phyloP scores from a whole-genome alignment of 306 rosid species.

The Rosa lucieae region DNA sequence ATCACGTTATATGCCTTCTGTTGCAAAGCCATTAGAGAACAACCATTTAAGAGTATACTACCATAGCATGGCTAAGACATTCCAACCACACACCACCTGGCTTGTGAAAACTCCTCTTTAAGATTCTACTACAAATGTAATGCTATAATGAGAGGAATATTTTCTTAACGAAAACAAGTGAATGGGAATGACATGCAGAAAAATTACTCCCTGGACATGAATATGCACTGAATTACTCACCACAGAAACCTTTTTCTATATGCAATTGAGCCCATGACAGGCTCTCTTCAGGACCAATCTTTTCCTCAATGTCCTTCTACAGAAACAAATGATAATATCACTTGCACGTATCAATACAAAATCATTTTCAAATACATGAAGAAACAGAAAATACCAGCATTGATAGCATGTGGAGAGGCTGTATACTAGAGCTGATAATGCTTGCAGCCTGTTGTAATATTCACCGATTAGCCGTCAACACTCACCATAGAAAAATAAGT shows the following conservation, averaged over 20 bases:
- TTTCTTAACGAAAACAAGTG: not conserved
- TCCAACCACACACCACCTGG: not conserved
- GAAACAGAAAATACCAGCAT: constrained; percentile 38
- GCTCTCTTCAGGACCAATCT: constrained; percentile 33
- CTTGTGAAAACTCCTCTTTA: not conserved
- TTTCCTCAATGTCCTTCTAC: constrained; percentile 40
- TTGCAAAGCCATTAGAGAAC: not conserved
- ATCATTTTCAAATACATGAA: not conserved
- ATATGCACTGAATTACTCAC: constrained; percentile 19
- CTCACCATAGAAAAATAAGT: not conserved
- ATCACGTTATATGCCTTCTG: not conserved
- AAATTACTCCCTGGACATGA: not conserved
- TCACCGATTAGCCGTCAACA: constrained; percentile 2
- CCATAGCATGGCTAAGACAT: not conserved
- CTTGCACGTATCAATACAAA: not conserved
- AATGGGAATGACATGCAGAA: not conserved
- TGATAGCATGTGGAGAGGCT: constrained; percentile 38
- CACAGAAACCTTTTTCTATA: constrained; percentile 39
- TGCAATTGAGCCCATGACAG: constrained; percentile 29
- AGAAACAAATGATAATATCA: constrained; percentile 1
- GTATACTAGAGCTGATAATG: constrained; percentile 42
- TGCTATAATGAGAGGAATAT: not conserved
- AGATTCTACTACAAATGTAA: not conserved
- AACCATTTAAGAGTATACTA: not conserved
- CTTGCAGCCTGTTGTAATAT: constrained; percentile 42